These are phyloP conservation scores for Chrysoporthe austroafricana DNA, from an alignment of 2,329 filamentous ascomycete species.

Conservation along the genomic window DNA sequence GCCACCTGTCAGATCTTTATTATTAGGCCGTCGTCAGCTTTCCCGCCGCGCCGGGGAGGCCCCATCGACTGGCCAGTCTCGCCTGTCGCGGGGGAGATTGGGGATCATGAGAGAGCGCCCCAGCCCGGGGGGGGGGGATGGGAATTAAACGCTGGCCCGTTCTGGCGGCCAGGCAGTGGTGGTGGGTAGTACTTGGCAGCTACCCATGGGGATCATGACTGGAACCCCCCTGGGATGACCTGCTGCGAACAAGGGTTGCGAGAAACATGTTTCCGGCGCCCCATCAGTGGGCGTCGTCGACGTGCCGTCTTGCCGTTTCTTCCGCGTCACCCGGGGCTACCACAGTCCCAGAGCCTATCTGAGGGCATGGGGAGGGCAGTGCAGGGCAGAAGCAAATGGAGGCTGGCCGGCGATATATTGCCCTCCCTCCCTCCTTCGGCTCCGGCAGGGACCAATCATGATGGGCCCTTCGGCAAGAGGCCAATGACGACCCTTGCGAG, in stretches of 20 bases:
- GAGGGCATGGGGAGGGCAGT: no score
- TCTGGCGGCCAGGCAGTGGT: constrained; percentile 24
- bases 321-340: no score
- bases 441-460: not conserved
- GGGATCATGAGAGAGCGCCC: not conserved
- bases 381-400: no score
- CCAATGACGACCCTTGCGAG: not conserved
- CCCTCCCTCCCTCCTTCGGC: not conserved
- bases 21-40: not conserved
- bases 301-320: no score
- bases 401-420: not conserved
- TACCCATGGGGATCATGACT: no score
- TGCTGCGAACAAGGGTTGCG: no score
- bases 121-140: not conserved
- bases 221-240: no score
- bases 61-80: not conserved
- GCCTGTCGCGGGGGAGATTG: not conserved
- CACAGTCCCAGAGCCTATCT: no score
- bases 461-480: not conserved
- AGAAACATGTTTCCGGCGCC: no score
- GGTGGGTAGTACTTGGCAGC: not conserved
- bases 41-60: no score
- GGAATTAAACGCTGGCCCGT: constrained; percentile 28
- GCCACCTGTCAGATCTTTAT: not conserved
- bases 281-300: no score